Conservation (phyloP, 176 grass and related monocot species). For the Panicum miliaceum region DNA sequence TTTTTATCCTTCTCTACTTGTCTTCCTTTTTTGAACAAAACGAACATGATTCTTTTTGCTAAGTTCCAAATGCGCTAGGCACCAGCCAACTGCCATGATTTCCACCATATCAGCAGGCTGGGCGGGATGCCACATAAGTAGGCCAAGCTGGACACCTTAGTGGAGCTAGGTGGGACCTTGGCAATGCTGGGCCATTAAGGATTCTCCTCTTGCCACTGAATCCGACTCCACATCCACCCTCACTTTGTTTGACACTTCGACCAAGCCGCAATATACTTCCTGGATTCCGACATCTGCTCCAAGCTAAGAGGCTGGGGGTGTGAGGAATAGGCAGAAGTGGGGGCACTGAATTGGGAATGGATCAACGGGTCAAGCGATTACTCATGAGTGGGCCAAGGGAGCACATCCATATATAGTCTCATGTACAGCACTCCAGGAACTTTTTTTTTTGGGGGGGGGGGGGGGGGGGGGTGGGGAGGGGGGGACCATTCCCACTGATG, state of each 20-base stretch:
- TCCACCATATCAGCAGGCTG: neutral
- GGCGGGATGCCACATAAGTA: neutral
- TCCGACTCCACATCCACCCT: neutral
- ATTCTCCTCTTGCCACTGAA: neutral
- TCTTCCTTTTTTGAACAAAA: no score
- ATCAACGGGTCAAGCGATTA: neutral
- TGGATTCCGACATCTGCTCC: neutral
- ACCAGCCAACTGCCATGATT: neutral
- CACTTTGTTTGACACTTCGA: no score
- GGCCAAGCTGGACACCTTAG: neutral
- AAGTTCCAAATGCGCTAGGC: no score
- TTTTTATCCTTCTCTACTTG: neutral
- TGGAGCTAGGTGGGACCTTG: neutral
- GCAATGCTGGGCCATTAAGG: neutral
- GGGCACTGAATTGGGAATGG: neutral
- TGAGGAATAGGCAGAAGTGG: neutral
- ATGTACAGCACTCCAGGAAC: neutral
- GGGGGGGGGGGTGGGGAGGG: no score
- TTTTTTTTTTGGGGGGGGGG: no score
- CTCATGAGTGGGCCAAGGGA: neutral
- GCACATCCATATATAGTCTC: neutral
- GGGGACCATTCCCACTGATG: neutral
- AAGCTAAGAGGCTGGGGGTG: neutral
- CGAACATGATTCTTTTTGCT: no score
- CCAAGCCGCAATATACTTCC: neutral